Evolutionary conservation across 2,329 filamentous ascomycete species (phyloP), one percentile per base, ranked within the genome.

Genomic region (Talaromyces funiculosus): DNA sequence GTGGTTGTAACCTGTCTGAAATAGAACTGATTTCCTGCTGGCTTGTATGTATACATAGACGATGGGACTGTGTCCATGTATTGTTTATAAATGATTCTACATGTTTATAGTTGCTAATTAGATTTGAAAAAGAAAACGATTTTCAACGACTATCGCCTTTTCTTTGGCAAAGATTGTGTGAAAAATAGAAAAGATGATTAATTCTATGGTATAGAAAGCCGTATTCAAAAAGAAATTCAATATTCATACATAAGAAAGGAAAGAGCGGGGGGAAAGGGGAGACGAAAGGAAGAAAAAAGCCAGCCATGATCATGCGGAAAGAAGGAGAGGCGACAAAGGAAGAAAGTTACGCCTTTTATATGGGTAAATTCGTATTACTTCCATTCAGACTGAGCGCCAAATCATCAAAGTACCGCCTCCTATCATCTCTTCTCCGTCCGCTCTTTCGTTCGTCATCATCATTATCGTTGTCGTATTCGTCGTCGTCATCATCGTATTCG

Each of bases 1-100:
- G 59, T 63, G 58, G 54, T 47, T 63, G 53, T 61, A 58, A 62
- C n/a, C 26, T 20, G 29, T 14, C 20, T 53, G 10, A 33, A 33
- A 37, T 38, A 31, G 51, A 37, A 26, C 26, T 5, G 5, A 26
- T 54, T 31, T 33, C 29, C 8, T 51, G 10, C 5, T 9, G 2
- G 16, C 14, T 49, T 51, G 47, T 51, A 51, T 22, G n/a, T 51
- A 51, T 51, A 49, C 26, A 51, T 51, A 35, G 26, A 51, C 10
- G 47, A 33, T 51, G 29, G n/a, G 47, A 10, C 5, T 5, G 9
- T 35, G 47, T 51, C 33, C 29, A 35, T 20, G n/a, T 51, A 20
- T 22, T 51, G 47, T 51, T 33, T 31, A 49, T 49, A 33, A n/a
- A n/a, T n/a, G n/a, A n/a, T n/a, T n/a, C n/a, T n/a, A n/a, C n/a